These are phyloP conservation scores for Neostapfia colusana DNA, from an alignment of 176 grass and related monocot species.

Conservation along the genomic window DNA sequence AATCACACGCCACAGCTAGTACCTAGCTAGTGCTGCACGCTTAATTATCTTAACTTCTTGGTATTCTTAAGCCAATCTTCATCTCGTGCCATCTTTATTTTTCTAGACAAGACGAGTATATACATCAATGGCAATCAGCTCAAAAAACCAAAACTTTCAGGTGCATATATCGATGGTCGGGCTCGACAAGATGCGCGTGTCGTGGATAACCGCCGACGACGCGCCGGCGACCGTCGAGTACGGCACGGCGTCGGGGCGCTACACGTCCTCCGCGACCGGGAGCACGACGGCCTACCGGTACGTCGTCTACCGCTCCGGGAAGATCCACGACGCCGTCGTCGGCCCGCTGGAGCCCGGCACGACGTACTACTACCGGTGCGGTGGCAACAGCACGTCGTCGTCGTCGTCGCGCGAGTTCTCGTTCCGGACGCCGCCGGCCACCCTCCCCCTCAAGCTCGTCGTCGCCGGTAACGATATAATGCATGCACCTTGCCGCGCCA, in stretches of 20 bases:
- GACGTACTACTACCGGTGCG: constrained; percentile 82
- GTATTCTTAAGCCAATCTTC: no score
- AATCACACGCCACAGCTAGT: background rate
- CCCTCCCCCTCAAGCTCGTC: constrained; percentile 60
- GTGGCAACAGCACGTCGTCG: constrained; percentile 21
- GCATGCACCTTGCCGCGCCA: background rate
- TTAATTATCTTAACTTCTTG: no score
- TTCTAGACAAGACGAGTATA: background rate
- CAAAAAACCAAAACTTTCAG: constrained; percentile 21
- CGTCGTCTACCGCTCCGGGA: constrained; percentile 69
- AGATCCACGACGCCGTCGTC: constrained; percentile 69
- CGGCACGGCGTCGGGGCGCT: constrained; percentile 51
- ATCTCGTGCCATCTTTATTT: background rate
- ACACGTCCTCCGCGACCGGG: constrained; percentile 47
- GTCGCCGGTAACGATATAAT: constrained; percentile 39
- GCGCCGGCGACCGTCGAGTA: constrained; percentile 59
- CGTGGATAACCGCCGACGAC: constrained; percentile 69
- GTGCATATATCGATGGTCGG: constrained; percentile 77
- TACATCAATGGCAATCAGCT: no score
- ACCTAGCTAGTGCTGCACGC: background rate
- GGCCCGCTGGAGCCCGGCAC: constrained; percentile 59
- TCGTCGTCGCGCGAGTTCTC: constrained; percentile 58
- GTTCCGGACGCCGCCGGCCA: constrained; percentile 66
- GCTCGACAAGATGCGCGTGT: constrained; percentile 53
- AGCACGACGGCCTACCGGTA: constrained; percentile 55